Evolutionary conservation across 2,329 filamentous ascomycete genomes (phyloP), one percentile per base, ranked within the genome.

Genomic region (Aureobasidium zeae): DNA sequence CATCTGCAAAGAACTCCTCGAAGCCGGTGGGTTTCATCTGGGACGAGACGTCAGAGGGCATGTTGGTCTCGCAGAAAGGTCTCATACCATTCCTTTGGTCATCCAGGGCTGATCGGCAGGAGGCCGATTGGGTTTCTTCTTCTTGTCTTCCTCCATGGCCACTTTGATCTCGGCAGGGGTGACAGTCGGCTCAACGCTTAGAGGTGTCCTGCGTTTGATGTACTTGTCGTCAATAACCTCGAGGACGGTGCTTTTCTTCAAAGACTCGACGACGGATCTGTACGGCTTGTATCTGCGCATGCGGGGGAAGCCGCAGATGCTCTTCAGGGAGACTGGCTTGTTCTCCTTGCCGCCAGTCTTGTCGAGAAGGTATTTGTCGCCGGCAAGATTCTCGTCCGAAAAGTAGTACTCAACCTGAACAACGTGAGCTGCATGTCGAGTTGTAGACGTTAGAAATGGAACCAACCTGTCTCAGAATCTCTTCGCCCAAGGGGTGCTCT

Each of bases 1-100:
- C 72, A 60, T 96, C 89, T 10, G 83, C 79, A 57, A 77, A 91
- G 60, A 77, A 86, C 49, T 87, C 81, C 74, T 72, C 69, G 47
- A 72, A 71, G 0, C 69, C 69, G 12, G 66, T 68, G 3, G 61
- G 61, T 53, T 60, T 58, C 24, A 61, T 50, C 48, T 46, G 17
- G n/a, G 5, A 20, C 15, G 13, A 11, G n/a, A 9, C n/a, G 15
- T 37, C 28, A 45, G 28, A 5, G 8, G 5, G 11, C n/a, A 26
- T 36, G n/a, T 33, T 15, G 25, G 17, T n/a, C n/a, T n/a, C 13
- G 5, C 5, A 12, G 10, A 10, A 6, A 6, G 15, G 29, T 41
- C 21, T n/a, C n/a, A n/a, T n/a, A 46, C 44, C 61, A 68, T 66
- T 26, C 55, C 61, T 53, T 69, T 70, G 10, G 58, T 63, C 32